Base-by-base conservation (phyloP, 305 asterid species). In the Fraxinus albicans region DNA sequence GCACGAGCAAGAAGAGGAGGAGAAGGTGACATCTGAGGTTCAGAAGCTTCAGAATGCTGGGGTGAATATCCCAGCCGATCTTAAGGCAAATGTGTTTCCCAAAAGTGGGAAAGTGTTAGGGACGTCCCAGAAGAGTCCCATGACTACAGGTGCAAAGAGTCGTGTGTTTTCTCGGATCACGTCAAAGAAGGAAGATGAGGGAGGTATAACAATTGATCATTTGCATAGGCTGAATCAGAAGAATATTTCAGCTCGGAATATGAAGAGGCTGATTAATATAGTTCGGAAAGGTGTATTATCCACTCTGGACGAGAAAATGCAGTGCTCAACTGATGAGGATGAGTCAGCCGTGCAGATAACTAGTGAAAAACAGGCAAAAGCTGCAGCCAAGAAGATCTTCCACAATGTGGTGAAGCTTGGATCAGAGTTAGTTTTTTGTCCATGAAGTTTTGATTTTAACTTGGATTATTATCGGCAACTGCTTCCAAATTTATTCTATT, bases 351-450 rank as follows among this genome's bases (percentile, higher is more conserved):
- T 79, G 53, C 84, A 81, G 76, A 81, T 81, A 5, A 81, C 84
- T 6, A 74, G 76, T 3, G 88, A 86, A 36, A 83, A 83, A 69
- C 88, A 79, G 82, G 88, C 88, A 33, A 81, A 83, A 44, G 55
- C 29, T 74, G 89, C 86, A 19, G 86, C 86, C 65, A 86, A 74
- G 77, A 86, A 77, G 77, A 83, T 86, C 21, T 86, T 83, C 77
- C 34, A 23, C 80, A 86, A 83, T 81, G 85, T 86, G 63, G 86
- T 85, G 0, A 74, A 29, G 70, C 81, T 81, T 17, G 85, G 77
- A 15, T 27, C 81, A 5, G 36, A 63, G 85, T 82, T 76, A 82
- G 47, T 55, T 36, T 36, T 36, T 36, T 36, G 42, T 36, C 10
- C 42, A 6, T 36, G 42, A 36, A 36, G 42, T 36, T 36, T 36